Conservation (phyloP, 805 yeast species). For the Ogataea nitratoaversa region DNA sequence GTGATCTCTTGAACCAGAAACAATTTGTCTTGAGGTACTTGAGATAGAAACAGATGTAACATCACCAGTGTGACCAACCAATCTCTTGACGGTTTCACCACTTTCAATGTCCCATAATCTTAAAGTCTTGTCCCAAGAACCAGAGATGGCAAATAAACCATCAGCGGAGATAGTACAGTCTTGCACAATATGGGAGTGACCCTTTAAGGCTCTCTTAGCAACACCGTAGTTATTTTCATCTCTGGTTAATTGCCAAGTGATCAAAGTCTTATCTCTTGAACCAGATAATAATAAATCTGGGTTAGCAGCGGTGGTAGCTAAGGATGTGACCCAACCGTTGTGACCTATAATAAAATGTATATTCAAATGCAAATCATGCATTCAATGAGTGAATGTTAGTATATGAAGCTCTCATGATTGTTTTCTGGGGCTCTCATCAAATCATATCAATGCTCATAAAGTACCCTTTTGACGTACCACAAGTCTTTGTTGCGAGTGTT, state of each 20-base stretch:
- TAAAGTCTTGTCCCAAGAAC: conserved; percentile 99
- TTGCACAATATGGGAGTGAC: conserved; percentile 99
- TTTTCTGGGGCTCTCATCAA: too few species aligned
- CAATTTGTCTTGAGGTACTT: conserved; percentile 94
- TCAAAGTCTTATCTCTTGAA: conserved; percentile 97
- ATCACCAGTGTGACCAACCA: conserved; percentile 97
- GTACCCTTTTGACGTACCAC: too few species aligned
- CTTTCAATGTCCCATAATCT: conserved; percentile 97
- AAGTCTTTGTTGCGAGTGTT: too few species aligned
- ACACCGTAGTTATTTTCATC: conserved; percentile 97
- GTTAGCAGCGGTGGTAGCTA: conserved; percentile 96
- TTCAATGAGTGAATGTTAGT: too few species aligned
- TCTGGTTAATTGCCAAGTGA: conserved; percentile 95
- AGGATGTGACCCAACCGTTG: conserved; percentile 97
- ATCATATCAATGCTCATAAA: too few species aligned
- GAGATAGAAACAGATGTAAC: conserved; percentile 96
- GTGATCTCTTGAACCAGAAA: conserved; percentile 98
- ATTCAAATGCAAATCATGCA: neutral
- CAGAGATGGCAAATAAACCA: conserved; percentile 96
- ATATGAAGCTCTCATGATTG: too few species aligned
- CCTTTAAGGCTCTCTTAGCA: conserved; percentile 94
- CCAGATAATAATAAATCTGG: conserved; percentile 98
- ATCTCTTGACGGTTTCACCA: conserved; percentile 92
- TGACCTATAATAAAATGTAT: conserved; percentile 42
- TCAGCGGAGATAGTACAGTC: conserved; percentile 97